Percentiles rank a stretch among this genome's conserved stretches.
phyloP scores from a whole-genome alignment of 305 asterid species.

The Fraxinus dipetala region DNA sequence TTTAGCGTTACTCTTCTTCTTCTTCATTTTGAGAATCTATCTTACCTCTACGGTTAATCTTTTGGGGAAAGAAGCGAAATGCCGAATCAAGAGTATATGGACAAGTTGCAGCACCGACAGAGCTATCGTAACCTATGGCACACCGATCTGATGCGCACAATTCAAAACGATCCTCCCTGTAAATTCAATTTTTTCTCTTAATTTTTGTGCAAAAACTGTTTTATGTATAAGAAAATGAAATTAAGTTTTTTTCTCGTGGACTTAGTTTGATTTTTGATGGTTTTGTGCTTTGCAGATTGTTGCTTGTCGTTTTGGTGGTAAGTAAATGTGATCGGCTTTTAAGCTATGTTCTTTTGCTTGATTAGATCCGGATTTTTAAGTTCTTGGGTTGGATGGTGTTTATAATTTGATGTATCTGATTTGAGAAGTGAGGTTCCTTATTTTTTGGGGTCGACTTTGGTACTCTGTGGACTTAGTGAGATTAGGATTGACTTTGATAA shows the following conservation, averaged over 20 bases:
- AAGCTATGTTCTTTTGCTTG: background rate
- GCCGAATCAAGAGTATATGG: constrained; percentile 55
- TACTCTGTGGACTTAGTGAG: background rate
- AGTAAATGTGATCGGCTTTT: constrained; percentile 31
- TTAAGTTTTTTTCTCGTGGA: background rate
- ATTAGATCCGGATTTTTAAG: constrained; percentile 14
- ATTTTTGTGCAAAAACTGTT: background rate
- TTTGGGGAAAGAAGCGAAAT: constrained; percentile 29
- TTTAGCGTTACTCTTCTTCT: background rate
- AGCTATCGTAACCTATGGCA: constrained; percentile 81
- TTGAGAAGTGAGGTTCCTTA: background rate
- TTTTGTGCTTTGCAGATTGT: constrained; percentile 60
- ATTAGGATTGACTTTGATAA: background rate
- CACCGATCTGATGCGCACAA: constrained; percentile 78
- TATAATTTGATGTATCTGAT: background rate
- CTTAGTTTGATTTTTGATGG: background rate
- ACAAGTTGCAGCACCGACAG: constrained; percentile 76
- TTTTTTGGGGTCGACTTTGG: background rate
- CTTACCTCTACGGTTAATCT: background rate
- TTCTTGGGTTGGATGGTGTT: background rate
- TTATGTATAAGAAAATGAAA: background rate
- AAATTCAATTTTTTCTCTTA: background rate
- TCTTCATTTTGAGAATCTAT: background rate
- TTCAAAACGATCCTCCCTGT: constrained; percentile 75
- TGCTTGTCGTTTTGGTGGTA: constrained; percentile 89